Percentiles rank a stretch among this genome's conserved stretches.
Evolutionary conservation across 2,329 filamentous ascomycete species (phyloP).

Genomic region (Diaporthe humulicola): DNA sequence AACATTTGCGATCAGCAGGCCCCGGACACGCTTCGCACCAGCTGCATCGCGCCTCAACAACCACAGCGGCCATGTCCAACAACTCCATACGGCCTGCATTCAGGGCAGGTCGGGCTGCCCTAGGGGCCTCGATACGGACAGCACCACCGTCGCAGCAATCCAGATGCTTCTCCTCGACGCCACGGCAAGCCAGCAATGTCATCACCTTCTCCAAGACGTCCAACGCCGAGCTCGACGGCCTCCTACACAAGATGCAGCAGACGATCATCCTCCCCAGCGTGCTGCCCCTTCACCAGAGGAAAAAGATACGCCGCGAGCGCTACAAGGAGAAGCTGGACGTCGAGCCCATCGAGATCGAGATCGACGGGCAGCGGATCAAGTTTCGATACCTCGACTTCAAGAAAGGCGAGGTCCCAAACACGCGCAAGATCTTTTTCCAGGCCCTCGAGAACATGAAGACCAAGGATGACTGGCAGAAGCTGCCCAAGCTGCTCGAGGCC

Average conservation of each 20-base stretch:
- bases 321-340: conserved; percentile 62
- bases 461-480: conserved; percentile 64
- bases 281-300: conserved; percentile 65
- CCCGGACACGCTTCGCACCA: conserved; percentile 8
- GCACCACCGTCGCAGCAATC: conserved; percentile 35
- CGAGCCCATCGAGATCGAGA: conserved; percentile 70
- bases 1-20: conserved; percentile 34
- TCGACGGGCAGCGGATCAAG: conserved; percentile 68
- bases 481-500: conserved; percentile 65
- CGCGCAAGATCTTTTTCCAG: conserved; percentile 52
- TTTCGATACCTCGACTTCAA: conserved; percentile 62
- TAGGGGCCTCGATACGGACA: conserved; percentile 39
- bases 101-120: conserved; percentile 42
- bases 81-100: conserved; percentile 42
- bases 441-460: conserved; percentile 62
- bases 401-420: conserved; percentile 56
- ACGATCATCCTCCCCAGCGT: conserved; percentile 74
- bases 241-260: conserved; percentile 66
- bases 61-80: conserved; percentile 42
- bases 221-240: conserved; percentile 64
- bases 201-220: conserved; percentile 65
- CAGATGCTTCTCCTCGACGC: conserved; percentile 44
- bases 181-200: conserved; percentile 47
- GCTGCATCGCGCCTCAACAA: conserved; percentile 26
- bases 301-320: conserved; percentile 63